phyloP scores from a whole-genome alignment of 768 basidiomycete species.

The Pisolithus marmoratus region DNA sequence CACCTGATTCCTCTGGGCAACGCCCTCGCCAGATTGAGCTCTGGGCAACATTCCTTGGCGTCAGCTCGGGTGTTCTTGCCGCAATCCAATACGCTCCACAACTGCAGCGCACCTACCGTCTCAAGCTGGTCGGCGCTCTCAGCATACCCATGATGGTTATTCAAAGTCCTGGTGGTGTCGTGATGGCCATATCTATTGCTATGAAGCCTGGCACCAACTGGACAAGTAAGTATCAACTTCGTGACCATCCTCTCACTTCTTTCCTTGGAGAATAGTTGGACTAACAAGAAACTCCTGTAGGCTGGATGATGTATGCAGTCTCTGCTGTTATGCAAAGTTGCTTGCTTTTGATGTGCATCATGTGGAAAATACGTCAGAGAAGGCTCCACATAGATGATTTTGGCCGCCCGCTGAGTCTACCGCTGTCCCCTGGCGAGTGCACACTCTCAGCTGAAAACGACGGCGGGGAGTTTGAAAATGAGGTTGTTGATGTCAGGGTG shows the following conservation, averaged over 20 bases:
- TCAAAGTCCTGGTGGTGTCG: slow-evolving; percentile 81
- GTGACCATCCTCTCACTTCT: background rate
- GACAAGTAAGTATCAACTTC: slow-evolving; percentile 52
- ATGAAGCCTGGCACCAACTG: slow-evolving; percentile 77
- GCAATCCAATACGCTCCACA: slow-evolving; percentile 88
- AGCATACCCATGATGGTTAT: slow-evolving; percentile 96
- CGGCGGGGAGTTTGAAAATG: background rate
- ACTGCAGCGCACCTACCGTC: slow-evolving; percentile 68
- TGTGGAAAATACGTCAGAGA: slow-evolving; percentile 78
- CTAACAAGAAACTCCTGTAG: slow-evolving; percentile 27
- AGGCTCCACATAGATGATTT: slow-evolving; percentile 84
- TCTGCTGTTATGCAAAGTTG: slow-evolving; percentile 80
- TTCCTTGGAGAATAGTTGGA: background rate
- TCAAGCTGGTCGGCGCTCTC: slow-evolving; percentile 83
- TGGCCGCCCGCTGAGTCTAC: slow-evolving; percentile 48
- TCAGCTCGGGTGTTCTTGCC: slow-evolving; percentile 73
- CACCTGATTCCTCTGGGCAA: slow-evolving; percentile 30
- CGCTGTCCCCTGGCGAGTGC: background rate
- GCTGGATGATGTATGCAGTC: slow-evolving; percentile 77
- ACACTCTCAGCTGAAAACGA: background rate
- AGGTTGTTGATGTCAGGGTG: background rate
- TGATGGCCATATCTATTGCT: slow-evolving; percentile 84
- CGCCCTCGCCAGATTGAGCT: slow-evolving; percentile 34
- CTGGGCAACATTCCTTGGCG: slow-evolving; percentile 87
- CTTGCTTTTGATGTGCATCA: slow-evolving; percentile 79